A percentile compares a stretch with the other conserved stretches of the same genome.
phyloP scores from a whole-genome alignment of 2,329 filamentous ascomycete genomes.

The Cyclaneusma minus region DNA sequence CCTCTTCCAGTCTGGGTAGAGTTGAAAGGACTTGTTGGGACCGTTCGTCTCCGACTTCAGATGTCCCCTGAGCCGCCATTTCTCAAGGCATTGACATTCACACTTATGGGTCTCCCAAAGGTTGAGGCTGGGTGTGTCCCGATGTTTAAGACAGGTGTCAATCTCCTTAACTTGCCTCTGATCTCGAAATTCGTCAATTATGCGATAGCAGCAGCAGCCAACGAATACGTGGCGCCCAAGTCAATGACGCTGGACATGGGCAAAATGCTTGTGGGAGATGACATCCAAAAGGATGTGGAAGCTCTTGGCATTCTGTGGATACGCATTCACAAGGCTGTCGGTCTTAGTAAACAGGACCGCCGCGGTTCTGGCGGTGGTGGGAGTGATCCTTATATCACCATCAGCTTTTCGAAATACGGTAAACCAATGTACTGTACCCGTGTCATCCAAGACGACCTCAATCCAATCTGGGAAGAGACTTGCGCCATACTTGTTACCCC shows the following conservation, averaged over 20 bases:
- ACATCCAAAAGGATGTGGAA: slow-evolving; percentile 76
- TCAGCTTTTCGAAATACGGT: slow-evolving; percentile 89
- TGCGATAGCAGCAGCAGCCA: slow-evolving; percentile 72
- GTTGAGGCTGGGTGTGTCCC: slow-evolving; percentile 81
- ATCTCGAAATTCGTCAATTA: slow-evolving; percentile 97
- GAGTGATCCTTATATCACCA: slow-evolving; percentile 88
- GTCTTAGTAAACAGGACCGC: slow-evolving; percentile 79
- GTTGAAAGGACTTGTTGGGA: slow-evolving; percentile 79
- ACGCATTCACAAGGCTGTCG: slow-evolving; percentile 74
- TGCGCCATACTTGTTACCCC: slow-evolving; percentile 74
- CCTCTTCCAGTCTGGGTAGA: slow-evolving; percentile 43
- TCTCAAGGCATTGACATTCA: slow-evolving; percentile 81
- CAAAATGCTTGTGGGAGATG: slow-evolving; percentile 81
- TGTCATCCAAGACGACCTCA: slow-evolving; percentile 87
- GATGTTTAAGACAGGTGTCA: slow-evolving; percentile 81
- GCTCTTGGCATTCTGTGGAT: slow-evolving; percentile 87
- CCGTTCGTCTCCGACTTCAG: slow-evolving; percentile 66
- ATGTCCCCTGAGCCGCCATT: slow-evolving; percentile 87
- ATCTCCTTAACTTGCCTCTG: slow-evolving; percentile 77
- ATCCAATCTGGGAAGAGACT: slow-evolving; percentile 83
- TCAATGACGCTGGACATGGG: slow-evolving; percentile 83
- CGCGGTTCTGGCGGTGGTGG: slow-evolving; percentile 74
- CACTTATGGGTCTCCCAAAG: slow-evolving; percentile 84
- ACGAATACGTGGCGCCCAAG: slow-evolving; percentile 89
- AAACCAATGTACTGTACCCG: slow-evolving; percentile 97